Conservation (phyloP, 306 rosid genomes). For the Lotus japonicus region DNA sequence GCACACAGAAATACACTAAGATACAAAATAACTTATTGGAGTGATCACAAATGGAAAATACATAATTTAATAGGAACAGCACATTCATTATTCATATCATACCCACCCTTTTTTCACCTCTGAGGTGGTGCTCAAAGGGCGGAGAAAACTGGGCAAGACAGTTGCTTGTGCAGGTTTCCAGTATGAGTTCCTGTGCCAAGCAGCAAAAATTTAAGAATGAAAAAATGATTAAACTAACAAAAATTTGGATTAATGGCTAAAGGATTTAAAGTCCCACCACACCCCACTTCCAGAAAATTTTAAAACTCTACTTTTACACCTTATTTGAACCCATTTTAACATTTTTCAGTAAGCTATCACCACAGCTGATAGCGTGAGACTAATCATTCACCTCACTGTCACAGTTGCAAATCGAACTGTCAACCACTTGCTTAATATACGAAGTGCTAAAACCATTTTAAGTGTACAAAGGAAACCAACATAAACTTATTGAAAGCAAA, state of each 20-base stretch:
- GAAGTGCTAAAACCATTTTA: no score
- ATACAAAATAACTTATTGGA: background rate
- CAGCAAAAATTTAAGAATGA: background rate
- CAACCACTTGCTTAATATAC: no score
- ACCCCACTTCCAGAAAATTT: no score
- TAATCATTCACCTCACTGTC: no score
- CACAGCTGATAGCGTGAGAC: no score
- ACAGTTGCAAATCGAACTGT: no score
- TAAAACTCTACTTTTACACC: no score
- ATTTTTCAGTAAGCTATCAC: no score
- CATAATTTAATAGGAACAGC: background rate
- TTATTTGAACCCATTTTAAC: no score
- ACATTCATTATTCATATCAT: background rate
- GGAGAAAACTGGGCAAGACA: conserved; percentile 37
- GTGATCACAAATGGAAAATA: background rate
- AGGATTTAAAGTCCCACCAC: no score
- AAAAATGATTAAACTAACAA: background rate
- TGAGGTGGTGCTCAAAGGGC: conserved; percentile 65
- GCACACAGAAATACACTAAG: background rate
- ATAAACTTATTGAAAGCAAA: background rate
- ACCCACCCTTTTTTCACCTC: conserved; percentile 58
- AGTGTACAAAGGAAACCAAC: background rate
- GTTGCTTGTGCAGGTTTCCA: conserved; percentile 55
- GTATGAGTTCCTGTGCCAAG: conserved; percentile 35
- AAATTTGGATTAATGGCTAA: background rate